A percentile compares a stretch with the other conserved stretches of the same genome.
Evolutionary conservation across 768 basidiomycete genomes (phyloP).

Genomic region (Hortiboletus flavorubellus): DNA sequence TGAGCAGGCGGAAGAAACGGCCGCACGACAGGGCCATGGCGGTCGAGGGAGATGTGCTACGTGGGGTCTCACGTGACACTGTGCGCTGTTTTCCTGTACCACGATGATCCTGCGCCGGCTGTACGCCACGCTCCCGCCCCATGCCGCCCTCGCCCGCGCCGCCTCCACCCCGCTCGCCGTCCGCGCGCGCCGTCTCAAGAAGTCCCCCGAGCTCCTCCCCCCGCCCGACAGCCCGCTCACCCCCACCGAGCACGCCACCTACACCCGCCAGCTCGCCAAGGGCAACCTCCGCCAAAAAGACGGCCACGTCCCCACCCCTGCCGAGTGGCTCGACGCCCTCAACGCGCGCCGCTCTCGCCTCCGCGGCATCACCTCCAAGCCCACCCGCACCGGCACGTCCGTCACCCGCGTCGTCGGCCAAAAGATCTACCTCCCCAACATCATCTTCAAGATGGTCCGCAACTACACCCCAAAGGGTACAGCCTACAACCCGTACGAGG

Average conservation of each 20-base stretch:
- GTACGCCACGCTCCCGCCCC: conserved; percentile 43
- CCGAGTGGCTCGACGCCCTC: conserved; percentile 56
- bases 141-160: conserved; percentile 51
- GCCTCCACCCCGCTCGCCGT: conserved; percentile 73
- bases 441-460: conserved; percentile 75
- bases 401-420: conserved; percentile 67
- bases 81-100: neutral
- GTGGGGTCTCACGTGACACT: neutral
- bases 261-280: conserved; percentile 53
- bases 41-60: neutral
- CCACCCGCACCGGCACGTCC: conserved; percentile 3
- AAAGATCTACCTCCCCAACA: conserved; percentile 87
- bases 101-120: conserved; percentile 38
- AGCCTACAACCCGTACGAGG: conserved; percentile 92
- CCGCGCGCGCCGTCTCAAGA: conserved; percentile 58
- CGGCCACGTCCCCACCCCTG: conserved; percentile 42
- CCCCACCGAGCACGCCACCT: conserved; percentile 60
- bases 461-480: conserved; percentile 74
- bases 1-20: conserved; percentile 48
- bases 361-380: conserved; percentile 55
- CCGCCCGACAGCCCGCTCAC: conserved; percentile 53
- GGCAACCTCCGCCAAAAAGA: conserved; percentile 42
- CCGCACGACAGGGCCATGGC: conserved; percentile 39
- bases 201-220: conserved; percentile 38
- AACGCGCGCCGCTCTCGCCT: conserved; percentile 60